These are phyloP conservation scores for Hortiboletus campestris DNA, from an alignment of 768 basidiomycete genomes.

Conservation along the genomic window DNA sequence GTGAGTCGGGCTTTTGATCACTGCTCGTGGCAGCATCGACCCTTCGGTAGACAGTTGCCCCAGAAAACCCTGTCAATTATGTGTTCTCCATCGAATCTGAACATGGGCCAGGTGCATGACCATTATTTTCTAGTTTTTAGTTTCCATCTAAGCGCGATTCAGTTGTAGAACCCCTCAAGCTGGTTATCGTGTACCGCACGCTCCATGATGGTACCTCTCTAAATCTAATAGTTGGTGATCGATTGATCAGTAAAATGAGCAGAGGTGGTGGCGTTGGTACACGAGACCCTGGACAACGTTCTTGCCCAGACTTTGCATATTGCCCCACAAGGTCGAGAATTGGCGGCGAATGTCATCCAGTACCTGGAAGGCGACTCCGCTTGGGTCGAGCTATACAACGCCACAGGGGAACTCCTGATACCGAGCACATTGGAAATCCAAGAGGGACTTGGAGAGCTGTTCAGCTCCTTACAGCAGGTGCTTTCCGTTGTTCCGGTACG, in stretches of 20 bases:
- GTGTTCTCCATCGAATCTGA: conserved; percentile 74
- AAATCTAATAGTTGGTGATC: neutral
- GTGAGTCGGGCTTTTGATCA: conserved; percentile 36
- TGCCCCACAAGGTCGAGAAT: conserved; percentile 38
- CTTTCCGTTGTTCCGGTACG: conserved; percentile 5
- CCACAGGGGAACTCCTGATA: conserved; percentile 68
- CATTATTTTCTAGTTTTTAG: conserved; percentile 1
- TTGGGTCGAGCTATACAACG: conserved; percentile 70
- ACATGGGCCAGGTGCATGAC: conserved; percentile 53
- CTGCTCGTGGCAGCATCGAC: neutral
- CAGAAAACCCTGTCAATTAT: conserved; percentile 71
- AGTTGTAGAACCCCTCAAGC: conserved; percentile 62
- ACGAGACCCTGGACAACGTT: conserved; percentile 44
- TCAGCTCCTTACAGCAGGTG: conserved; percentile 35
- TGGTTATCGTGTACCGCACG: conserved; percentile 75
- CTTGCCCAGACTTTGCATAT: conserved; percentile 36
- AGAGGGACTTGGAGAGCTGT: conserved; percentile 26
- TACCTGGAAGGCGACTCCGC: conserved; percentile 58
- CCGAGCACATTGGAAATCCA: conserved; percentile 39
- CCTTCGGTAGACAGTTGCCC: conserved; percentile 66
- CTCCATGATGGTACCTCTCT: conserved; percentile 68
- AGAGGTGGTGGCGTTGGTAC: conserved; percentile 72
- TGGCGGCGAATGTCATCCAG: conserved; percentile 51
- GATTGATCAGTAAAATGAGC: conserved; percentile 8
- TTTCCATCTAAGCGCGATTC: conserved; percentile 4